Conservation (phyloP, 2,329 filamentous ascomycete genomes). For the Xylariaceae sp. region DNA sequence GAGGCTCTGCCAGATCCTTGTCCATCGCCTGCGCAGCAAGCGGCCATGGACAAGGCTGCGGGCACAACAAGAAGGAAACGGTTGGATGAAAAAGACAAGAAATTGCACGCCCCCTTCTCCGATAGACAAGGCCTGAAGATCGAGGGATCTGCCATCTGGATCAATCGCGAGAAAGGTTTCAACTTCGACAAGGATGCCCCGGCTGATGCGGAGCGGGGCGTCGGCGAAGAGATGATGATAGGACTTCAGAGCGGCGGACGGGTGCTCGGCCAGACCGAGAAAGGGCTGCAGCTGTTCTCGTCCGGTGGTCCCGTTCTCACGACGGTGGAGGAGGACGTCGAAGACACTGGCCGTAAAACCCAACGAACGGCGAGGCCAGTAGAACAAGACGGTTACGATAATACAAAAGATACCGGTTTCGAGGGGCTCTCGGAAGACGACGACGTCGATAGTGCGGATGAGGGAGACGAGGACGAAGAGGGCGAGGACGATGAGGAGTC, state of each 20-base stretch:
- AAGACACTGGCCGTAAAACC: conserved; percentile 57
- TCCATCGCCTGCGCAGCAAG: conserved; percentile 86
- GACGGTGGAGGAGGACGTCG: conserved; percentile 53
- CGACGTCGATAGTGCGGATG: conserved; percentile 46
- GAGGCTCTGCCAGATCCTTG: conserved; percentile 91
- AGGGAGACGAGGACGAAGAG: conserved; percentile 49
- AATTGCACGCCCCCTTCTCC: conserved; percentile 95
- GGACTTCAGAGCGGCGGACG: conserved; percentile 77
- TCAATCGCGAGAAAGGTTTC: conserved; percentile 62
- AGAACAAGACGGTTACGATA: conserved; percentile 45
- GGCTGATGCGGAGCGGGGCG: conserved; percentile 70
- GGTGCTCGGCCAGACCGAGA: conserved; percentile 74
- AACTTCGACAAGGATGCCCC: conserved; percentile 64
- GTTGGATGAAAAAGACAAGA: conserved; percentile 93
- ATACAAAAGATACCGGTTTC: conserved; percentile 43
- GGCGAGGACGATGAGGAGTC: conserved; percentile 53
- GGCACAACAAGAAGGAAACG: conserved; percentile 77
- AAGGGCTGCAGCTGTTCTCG: conserved; percentile 80
- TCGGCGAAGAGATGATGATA: conserved; percentile 93
- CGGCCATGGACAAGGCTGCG: conserved; percentile 74
- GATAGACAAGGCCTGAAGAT: conserved; percentile 94
- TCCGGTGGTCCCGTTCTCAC: conserved; percentile 64
- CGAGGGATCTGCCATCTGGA: conserved; percentile 96
- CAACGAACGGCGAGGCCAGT: conserved; percentile 53
- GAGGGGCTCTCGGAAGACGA: conserved; percentile 50